Conservation (phyloP, 768 basidiomycete genomes). For the Suillus subaureus region DNA sequence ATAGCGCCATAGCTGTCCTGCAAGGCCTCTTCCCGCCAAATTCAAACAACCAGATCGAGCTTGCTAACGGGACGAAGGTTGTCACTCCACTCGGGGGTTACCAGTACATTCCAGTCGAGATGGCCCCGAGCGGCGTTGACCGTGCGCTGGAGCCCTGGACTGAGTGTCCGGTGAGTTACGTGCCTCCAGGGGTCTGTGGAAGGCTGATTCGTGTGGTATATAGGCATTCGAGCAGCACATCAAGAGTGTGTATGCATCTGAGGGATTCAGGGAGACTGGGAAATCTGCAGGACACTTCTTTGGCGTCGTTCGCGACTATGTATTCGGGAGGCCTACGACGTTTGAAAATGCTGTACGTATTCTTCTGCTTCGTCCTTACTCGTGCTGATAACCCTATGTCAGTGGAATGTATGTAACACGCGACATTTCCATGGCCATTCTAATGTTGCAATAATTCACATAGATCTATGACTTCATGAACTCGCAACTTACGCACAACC, state of each 20-base stretch:
- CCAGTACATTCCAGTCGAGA: slow-evolving; percentile 84
- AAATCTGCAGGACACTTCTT: slow-evolving; percentile 67
- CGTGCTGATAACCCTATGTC: slow-evolving; percentile 11
- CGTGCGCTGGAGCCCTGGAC: slow-evolving; percentile 82
- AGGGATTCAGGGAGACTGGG: slow-evolving; percentile 61
- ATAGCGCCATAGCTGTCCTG: slow-evolving; percentile 78
- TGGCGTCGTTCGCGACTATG: slow-evolving; percentile 61
- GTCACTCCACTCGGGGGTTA: slow-evolving; percentile 81
- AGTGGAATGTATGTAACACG: slow-evolving; percentile 71
- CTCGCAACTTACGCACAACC: slow-evolving; percentile 79
- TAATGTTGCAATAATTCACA: slow-evolving; percentile 18
- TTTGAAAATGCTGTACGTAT: slow-evolving; percentile 65
- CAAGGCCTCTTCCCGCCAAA: slow-evolving; percentile 87
- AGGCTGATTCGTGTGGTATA: slow-evolving; percentile 32
- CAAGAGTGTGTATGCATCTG: slow-evolving; percentile 60
- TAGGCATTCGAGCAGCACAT: slow-evolving; percentile 71
- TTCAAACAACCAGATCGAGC: slow-evolving; percentile 62
- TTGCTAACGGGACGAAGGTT: slow-evolving; percentile 77
- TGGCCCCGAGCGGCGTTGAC: slow-evolving; percentile 49
- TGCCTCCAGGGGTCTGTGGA: slow-evolving; percentile 10
- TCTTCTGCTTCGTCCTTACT: neutral
- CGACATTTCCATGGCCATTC: neutral
- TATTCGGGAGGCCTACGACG: slow-evolving; percentile 64
- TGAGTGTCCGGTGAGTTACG: slow-evolving; percentile 50
- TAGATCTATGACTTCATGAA: slow-evolving; percentile 80